Evolutionary conservation across 2,329 filamentous ascomycete species (phyloP).

Genomic region (Fusarium dimerum): DNA sequence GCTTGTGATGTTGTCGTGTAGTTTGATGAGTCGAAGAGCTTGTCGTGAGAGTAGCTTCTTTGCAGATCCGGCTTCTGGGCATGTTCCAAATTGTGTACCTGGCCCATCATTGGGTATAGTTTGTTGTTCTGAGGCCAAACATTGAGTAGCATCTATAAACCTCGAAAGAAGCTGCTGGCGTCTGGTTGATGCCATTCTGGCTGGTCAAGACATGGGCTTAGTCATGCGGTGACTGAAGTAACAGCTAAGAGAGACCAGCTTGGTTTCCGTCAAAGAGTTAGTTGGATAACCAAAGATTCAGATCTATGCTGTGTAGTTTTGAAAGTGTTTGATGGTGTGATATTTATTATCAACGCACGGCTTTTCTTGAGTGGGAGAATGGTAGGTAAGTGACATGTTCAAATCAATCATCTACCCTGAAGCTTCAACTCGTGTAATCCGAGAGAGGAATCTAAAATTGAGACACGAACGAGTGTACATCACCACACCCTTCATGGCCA

Average conservation of each 20-base stretch:
- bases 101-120: background rate
- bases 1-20: conserved; percentile 19
- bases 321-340: too few relatives aligned
- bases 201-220: background rate
- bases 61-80: conserved; percentile 22
- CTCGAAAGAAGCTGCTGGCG: background rate
- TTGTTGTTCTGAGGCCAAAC: background rate
- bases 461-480: too few relatives aligned
- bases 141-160: background rate
- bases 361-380: too few relatives aligned
- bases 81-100: background rate
- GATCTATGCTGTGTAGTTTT: too few relatives aligned
- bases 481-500: background rate
- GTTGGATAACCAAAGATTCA: too few relatives aligned
- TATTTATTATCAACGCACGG: too few relatives aligned
- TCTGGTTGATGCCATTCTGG: background rate
- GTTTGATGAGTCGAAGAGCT: conserved; percentile 23
- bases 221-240: background rate
- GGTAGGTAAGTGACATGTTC: too few relatives aligned
- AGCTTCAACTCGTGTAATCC: too few relatives aligned
- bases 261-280: background rate
- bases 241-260: background rate
- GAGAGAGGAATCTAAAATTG: too few relatives aligned
- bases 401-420: too few relatives aligned
- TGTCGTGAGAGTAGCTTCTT: conserved; percentile 32